These are phyloP conservation scores for Globisporangium lucens DNA, from an alignment of 352 stramenopile genomes.

Conservation along the genomic window DNA sequence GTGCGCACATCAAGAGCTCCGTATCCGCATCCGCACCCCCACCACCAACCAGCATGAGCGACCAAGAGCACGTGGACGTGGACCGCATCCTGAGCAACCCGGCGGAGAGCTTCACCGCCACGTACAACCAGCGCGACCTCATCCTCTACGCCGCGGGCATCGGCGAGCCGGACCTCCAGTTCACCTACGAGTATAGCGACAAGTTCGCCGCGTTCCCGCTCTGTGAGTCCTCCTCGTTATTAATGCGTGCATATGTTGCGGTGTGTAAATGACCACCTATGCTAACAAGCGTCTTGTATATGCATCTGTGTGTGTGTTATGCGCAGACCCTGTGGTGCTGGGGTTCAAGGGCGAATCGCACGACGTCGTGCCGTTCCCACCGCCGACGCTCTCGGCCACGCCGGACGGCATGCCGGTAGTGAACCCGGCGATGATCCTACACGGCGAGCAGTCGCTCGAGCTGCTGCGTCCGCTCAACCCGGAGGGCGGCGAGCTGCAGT, in stretches of 20 bases:
- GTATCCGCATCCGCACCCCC: no score
- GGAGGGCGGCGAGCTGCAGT: slow-evolving; percentile 45
- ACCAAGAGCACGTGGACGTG: slow-evolving; percentile 33
- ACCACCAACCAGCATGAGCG: slow-evolving; percentile 30
- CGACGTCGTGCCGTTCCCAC: slow-evolving; percentile 87
- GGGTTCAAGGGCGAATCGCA: slow-evolving; percentile 86
- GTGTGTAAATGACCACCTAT: not conserved
- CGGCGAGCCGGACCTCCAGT: slow-evolving; percentile 81
- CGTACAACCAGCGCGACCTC: slow-evolving; percentile 89
- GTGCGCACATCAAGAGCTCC: not conserved
- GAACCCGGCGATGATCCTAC: slow-evolving; percentile 83
- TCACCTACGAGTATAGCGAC: slow-evolving; percentile 87
- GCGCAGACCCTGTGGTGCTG: slow-evolving; percentile 75
- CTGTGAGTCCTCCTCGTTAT: slow-evolving; percentile 28
- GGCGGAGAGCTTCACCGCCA: slow-evolving; percentile 47
- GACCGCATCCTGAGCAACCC: slow-evolving; percentile 58
- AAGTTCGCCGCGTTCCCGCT: slow-evolving; percentile 87
- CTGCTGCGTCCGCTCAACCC: slow-evolving; percentile 68
- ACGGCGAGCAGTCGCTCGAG: slow-evolving; percentile 85
- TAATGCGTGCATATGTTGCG: not conserved
- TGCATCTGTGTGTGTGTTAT: not conserved
- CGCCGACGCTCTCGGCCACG: slow-evolving; percentile 49
- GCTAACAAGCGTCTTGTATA: not conserved
- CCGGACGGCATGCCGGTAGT: slow-evolving; percentile 69
- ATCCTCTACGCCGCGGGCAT: slow-evolving; percentile 88